A percentile compares a stretch with the other conserved stretches of the same genome.
phyloP scores from a whole-genome alignment of 2,329 filamentous ascomycete species.

The Cadophora gregata region DNA sequence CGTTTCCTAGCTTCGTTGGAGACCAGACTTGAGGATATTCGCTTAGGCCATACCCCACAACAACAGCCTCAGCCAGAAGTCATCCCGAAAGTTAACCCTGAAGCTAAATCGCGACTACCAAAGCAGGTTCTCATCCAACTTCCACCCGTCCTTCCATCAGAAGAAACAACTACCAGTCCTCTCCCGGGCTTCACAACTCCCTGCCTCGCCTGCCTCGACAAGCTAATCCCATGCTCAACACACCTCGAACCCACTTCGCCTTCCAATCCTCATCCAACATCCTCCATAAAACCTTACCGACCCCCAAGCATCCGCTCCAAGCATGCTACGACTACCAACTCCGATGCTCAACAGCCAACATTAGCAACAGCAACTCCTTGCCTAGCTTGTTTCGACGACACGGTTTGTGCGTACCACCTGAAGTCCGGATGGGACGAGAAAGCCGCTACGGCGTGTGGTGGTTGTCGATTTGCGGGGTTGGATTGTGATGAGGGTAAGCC shows the following conservation, averaged over 20 bases:
- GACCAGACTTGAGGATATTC: neutral
- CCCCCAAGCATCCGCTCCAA: neutral
- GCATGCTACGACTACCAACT: neutral
- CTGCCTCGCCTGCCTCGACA: slow-evolving; percentile 15
- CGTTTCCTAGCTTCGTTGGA: slow-evolving; percentile 8
- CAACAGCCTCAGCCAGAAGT: neutral
- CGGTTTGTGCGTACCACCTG: slow-evolving; percentile 6
- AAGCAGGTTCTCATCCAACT: neutral
- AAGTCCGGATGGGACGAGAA: neutral
- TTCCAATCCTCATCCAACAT: neutral
- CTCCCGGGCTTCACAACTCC: slow-evolving; percentile 2
- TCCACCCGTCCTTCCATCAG: neutral
- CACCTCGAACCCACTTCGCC: neutral
- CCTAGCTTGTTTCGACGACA: slow-evolving; percentile 15
- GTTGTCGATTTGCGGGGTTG: slow-evolving; percentile 5
- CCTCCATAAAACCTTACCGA: neutral
- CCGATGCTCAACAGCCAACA: neutral
- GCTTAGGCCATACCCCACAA: neutral
- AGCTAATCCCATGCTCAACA: neutral
- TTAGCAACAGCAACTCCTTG: slow-evolving; percentile 6
- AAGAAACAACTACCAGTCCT: neutral
- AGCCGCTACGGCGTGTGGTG: neutral
- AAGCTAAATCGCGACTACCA: neutral
- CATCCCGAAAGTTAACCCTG: neutral
- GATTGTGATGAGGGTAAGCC: slow-evolving; percentile 5